Base-by-base conservation (phyloP, 2,329 filamentous ascomycete genomes). In the Sarocladium oryzae region DNA sequence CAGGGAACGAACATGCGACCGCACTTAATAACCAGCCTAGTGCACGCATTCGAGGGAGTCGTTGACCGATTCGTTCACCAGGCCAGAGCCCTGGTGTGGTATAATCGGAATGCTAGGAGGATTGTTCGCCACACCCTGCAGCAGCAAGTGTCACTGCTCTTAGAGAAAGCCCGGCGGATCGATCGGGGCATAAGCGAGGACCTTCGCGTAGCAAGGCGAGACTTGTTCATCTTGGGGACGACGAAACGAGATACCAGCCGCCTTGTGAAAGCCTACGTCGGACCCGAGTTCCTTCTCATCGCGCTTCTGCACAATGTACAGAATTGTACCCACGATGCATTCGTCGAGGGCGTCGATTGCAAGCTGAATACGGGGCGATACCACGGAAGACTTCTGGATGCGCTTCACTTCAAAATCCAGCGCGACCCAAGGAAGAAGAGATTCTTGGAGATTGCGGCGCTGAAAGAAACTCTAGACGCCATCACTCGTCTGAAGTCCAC, bases 381-480 rank as follows among this genome's bases (percentile, higher is more conserved):
- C n/a, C 16, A 9, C 35, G 8, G 16, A 16, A 8, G 35, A 6
- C n/a, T 37, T n/a, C 9, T n/a, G 6, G 16, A 37, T 16, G 9
- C 7, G n/a, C 35, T 37, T 10, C 35, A 37, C n/a, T 37, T 37
- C 35, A 8, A 37, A n/a, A 37, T 8, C 9, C 7, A 6, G 6
- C 49, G 51, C 15, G 50, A 53, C 9, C 57, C 57, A 13, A 53
- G 54, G 24, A 35, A 54, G 9, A 40, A 50, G 2, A 43, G 55
- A 3, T 61, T 60, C 37, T 49, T 58, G 2, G 52, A 56, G 35
- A 58, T 61, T 2, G 49, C 52, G 13, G 51, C 49, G 2, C 52
- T 59, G 11, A 51, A 56, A n/a, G 57, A 61, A 33, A 56, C 60
- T 52, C 37, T 59, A 10, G 50, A 53, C 11, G 57, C 57, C 5